These are phyloP conservation scores for Monosporascus sp. DNA, from an alignment of 2,329 filamentous ascomycete species.

Conservation along the genomic window DNA sequence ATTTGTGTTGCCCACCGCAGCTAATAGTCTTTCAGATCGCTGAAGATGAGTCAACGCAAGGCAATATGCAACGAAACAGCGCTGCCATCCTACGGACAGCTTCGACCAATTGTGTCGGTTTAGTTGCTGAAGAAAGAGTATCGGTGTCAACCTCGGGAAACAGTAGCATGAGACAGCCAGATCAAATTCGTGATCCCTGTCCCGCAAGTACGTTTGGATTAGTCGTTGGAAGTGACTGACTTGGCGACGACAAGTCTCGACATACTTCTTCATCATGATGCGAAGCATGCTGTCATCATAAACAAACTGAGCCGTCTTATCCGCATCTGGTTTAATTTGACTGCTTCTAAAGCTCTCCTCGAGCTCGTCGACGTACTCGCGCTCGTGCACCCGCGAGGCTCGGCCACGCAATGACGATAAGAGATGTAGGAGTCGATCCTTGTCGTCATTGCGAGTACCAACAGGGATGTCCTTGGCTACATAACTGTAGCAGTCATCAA, in stretches of 20 bases:
- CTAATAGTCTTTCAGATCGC: conserved; percentile 34
- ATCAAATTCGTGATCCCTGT: background rate
- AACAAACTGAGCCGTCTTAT: background rate
- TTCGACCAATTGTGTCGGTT: conserved; percentile 17
- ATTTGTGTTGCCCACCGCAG: conserved; percentile 11
- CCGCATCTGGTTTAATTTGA: background rate
- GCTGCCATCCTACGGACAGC: conserved; percentile 28
- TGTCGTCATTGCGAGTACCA: background rate
- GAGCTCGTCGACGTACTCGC: background rate
- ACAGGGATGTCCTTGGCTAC: background rate
- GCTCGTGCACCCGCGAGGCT: background rate
- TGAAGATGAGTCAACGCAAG: conserved; percentile 35
- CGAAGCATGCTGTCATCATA: background rate
- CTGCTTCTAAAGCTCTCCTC: background rate
- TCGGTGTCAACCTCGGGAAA: conserved; percentile 8
- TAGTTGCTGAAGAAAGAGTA: conserved; percentile 31
- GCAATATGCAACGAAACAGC: conserved; percentile 33
- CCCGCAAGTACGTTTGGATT: background rate
- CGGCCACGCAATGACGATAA: background rate
- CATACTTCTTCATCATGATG: background rate
- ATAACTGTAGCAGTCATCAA: background rate
- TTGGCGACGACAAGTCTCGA: background rate
- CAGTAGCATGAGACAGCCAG: background rate
- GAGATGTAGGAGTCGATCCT: background rate
- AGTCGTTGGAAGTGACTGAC: background rate